Evolutionary conservation across 805 yeast genomes (phyloP), one percentile per base, ranked within the genome.

Genomic region (Candida odintsovae): DNA sequence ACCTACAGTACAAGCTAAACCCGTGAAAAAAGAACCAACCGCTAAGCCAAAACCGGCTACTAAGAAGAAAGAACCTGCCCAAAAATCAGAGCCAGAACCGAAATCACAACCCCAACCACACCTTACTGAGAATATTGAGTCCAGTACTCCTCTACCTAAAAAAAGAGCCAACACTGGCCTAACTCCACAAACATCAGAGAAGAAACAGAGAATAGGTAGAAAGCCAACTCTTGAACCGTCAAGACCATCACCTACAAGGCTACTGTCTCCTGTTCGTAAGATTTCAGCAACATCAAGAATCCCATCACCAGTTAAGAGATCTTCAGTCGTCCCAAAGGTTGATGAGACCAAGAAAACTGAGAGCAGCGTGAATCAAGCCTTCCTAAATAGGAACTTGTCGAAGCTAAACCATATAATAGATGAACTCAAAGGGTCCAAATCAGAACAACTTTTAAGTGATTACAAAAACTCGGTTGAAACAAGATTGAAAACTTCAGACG

Each of bases 401-500:
- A 59, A 53, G 38, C 43, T 59, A 16, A 38, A 48, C 1, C 41
- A 52, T 0, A 52, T 59, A 38, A 46, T 61, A 31, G 62, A 58
- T 10, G 65, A 61, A 10, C 45, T 59, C 47, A 61, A 51, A 47
- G 44, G 49, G 1, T 43, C 50, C 4, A 56, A 50, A 23, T 48
- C 61, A 1, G 61, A 61, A 8, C 46, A 48, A 19, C 45, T 51
- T 4, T 61, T 60, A 40, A 47, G 51, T 16, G 56, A 58, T 1
- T 56, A 47, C 37, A 54, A 54, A 38, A 37, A 42, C 3, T 37
- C 58, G 2, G 42, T 53, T 13, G 63, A 60, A 22, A 37, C 50
- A 8, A 54, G 60, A 39, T 42, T 52, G 16, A 54, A 48, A 26
- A 50, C 58, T 3, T 47, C 65, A 3, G 59, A 59, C n/a, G 59